Percentiles rank a stretch among this genome's conserved stretches.
These are phyloP conservation scores for Penicillium vulpinum DNA, from an alignment of 2,329 filamentous ascomycete species.

Conservation along the genomic window DNA sequence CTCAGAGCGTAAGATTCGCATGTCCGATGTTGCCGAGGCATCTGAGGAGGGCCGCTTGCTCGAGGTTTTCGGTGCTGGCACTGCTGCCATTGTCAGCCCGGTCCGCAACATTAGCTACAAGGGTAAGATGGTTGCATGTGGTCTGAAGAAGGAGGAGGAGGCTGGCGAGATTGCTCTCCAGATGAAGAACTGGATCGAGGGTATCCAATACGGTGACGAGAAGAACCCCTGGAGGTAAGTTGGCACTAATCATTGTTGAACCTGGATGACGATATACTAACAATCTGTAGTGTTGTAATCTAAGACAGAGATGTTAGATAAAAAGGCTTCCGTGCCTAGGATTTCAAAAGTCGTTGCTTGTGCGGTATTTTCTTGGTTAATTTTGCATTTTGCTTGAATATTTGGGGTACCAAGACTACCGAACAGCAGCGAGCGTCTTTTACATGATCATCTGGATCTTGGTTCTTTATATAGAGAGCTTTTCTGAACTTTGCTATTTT, in stretches of 20 bases:
- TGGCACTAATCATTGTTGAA: background rate
- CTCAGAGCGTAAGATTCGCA: conserved; percentile 86
- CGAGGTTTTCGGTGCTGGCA: conserved; percentile 92
- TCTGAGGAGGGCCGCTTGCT: conserved; percentile 80
- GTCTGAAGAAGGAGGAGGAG: conserved; percentile 76
- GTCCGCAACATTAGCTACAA: conserved; percentile 88
- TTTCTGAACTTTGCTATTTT: background rate
- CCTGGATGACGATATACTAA: background rate
- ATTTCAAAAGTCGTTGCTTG: background rate
- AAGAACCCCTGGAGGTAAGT: conserved; percentile 85
- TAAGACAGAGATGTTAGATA: conserved; percentile 11
- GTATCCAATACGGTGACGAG: conserved; percentile 91
- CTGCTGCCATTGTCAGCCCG: conserved; percentile 89
- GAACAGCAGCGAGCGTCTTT: background rate
- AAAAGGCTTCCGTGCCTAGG: background rate
- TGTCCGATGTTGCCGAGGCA: conserved; percentile 80
- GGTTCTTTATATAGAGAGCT: conserved; percentile 1
- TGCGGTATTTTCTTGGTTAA: background rate
- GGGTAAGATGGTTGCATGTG: conserved; percentile 77
- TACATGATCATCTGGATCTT: conserved; percentile 3
- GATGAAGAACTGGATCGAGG: conserved; percentile 98
- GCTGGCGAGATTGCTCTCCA: conserved; percentile 79
- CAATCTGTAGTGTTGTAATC: conserved; percentile 15
- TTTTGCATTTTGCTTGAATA: conserved; percentile 2
- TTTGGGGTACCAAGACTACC: background rate